phyloP scores from a whole-genome alignment of 2,329 filamentous ascomycete species.

The Talaromyces sp. region DNA sequence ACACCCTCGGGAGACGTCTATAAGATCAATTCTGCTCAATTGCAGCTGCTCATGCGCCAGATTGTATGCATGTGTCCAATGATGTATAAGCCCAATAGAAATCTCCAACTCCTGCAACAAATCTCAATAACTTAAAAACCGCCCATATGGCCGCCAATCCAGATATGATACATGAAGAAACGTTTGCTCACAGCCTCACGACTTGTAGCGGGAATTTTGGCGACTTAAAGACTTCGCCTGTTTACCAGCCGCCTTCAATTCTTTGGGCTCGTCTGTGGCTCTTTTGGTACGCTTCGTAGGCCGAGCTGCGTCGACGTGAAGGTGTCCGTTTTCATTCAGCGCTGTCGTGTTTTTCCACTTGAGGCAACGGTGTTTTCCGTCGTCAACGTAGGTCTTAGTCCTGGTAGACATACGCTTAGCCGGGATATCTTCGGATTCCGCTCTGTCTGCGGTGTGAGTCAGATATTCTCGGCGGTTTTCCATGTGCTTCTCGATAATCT shows the following conservation, averaged over 20 bases:
- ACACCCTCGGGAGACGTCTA: not conserved
- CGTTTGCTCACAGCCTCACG: not conserved
- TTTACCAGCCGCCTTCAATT: constrained; percentile 42
- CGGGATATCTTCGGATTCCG: constrained; percentile 45
- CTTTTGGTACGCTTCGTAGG: constrained; percentile 49
- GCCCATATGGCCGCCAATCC: constrained; percentile 3
- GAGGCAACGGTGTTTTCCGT: constrained; percentile 58
- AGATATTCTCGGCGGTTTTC: constrained; percentile 72
- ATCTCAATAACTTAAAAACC: constrained; percentile 1
- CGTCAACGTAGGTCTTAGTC: constrained; percentile 57
- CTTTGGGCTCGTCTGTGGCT: constrained; percentile 38
- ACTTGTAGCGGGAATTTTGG: constrained; percentile 50
- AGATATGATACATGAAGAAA: not conserved
- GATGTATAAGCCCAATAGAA: constrained; percentile 1
- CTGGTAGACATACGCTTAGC: constrained; percentile 60
- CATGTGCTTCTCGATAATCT: constrained; percentile 77
- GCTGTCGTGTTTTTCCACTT: constrained; percentile 64
- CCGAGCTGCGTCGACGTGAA: constrained; percentile 57
- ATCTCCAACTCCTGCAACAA: not conserved
- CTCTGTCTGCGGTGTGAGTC: constrained; percentile 49
- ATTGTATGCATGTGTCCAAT: not conserved
- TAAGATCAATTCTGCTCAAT: constrained; percentile 1
- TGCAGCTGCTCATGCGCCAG: not conserved
- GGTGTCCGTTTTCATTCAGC: constrained; percentile 55
- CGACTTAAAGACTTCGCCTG: constrained; percentile 50